Evolutionary conservation across 768 basidiomycete genomes (phyloP).

Genomic region (Leccinum sublutescens): DNA sequence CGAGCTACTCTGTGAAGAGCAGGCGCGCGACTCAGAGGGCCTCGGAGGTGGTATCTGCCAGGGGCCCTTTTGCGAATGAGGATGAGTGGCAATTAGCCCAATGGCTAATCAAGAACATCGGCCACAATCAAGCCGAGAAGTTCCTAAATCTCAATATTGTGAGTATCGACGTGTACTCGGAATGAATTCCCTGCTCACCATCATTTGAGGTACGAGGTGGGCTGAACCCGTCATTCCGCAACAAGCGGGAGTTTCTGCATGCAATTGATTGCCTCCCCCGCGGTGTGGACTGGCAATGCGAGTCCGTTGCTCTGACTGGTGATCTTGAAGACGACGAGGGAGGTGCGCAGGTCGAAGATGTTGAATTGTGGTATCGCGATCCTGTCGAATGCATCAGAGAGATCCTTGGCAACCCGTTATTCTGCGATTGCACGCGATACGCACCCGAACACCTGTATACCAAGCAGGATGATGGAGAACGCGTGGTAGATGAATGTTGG

Average conservation of each 20-base stretch:
- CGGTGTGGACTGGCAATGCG: neutral
- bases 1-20: too few relatives aligned
- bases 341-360: neutral
- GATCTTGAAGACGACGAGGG: neutral
- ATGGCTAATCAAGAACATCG: neutral
- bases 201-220: neutral
- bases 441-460: neutral
- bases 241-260: neutral
- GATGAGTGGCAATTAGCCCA: neutral
- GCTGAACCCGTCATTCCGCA: neutral
- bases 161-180: neutral
- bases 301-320: neutral
- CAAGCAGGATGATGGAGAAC: constrained; percentile 6
- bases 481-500: constrained; percentile 18
- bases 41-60: neutral
- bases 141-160: neutral
- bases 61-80: neutral
- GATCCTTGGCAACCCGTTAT: constrained; percentile 30
- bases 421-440: neutral
- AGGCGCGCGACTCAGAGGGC: too few relatives aligned
- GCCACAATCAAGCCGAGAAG: neutral
- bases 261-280: neutral
- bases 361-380: neutral
- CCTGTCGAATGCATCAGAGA: constrained; percentile 3
- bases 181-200: too few relatives aligned